Percentiles rank a stretch among this genome's conserved stretches.
Conservation (phyloP, 1,284 basidiomycete species). For the Ganoderma leucocontextum region DNA sequence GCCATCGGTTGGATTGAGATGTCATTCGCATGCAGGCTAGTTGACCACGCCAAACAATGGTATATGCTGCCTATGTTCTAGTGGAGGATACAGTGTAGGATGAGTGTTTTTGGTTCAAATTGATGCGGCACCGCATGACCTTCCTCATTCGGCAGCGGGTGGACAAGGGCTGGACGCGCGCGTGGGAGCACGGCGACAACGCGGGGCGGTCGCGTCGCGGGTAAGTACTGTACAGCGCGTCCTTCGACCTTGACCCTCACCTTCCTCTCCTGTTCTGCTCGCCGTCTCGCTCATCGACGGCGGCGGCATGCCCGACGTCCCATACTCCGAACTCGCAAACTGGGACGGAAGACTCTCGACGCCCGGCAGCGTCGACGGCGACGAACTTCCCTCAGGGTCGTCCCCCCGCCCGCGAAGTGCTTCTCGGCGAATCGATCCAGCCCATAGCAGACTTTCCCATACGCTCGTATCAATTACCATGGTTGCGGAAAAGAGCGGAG, state of each 20-base stretch:
- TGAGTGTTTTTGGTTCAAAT: background rate
- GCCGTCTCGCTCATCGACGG: conserved; percentile 11
- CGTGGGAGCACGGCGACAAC: background rate
- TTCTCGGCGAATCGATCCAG: background rate
- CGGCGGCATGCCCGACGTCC: conserved; percentile 9
- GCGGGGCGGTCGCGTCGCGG: background rate
- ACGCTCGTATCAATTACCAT: no score
- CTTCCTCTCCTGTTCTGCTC: background rate
- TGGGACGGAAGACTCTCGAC: conserved; percentile 37
- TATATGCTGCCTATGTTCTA: background rate
- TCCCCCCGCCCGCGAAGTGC: conserved; percentile 2
- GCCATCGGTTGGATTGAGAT: no score
- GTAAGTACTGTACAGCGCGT: background rate
- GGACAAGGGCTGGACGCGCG: background rate
- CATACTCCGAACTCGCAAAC: conserved; percentile 39
- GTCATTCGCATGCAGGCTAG: no score
- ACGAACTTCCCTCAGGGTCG: conserved; percentile 16
- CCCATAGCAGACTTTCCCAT: background rate
- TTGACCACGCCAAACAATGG: no score
- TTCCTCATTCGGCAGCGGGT: background rate
- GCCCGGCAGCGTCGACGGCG: conserved; percentile 11
- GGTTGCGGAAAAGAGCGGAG: no score
- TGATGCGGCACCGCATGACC: background rate
- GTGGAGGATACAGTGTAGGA: background rate
- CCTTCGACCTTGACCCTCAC: background rate